Evolutionary conservation across 2,329 filamentous ascomycete genomes (phyloP).

Genomic region (Clonostachys chloroleuca): DNA sequence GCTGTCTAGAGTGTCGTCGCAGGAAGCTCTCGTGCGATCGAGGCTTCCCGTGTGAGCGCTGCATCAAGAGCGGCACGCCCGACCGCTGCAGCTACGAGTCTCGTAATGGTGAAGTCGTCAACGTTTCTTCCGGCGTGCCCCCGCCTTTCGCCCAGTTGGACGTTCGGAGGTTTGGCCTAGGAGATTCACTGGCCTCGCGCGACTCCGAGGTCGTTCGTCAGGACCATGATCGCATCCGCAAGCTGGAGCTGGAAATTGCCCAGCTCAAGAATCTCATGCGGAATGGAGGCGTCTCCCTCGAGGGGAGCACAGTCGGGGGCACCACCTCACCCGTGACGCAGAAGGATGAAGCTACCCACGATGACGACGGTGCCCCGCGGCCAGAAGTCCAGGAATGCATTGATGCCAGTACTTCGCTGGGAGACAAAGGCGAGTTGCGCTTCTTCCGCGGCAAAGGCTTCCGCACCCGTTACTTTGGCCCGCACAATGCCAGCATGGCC

Average conservation of each 20-base stretch:
- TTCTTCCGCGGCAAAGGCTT: conserved; percentile 57
- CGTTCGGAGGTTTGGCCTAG: conserved; percentile 27
- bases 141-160: conserved; percentile 36
- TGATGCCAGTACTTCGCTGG: conserved; percentile 28
- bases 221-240: conserved; percentile 54
- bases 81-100: conserved; percentile 58
- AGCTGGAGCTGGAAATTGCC: conserved; percentile 53
- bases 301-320: conserved; percentile 43
- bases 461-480: conserved; percentile 55
- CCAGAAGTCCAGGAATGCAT: conserved; percentile 31
- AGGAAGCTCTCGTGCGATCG: conserved; percentile 59
- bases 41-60: conserved; percentile 57
- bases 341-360: conserved; percentile 33
- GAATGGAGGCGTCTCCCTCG: conserved; percentile 27
- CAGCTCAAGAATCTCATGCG: conserved; percentile 49
- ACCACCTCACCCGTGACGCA: conserved; percentile 38
- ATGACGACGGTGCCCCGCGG: conserved; percentile 22
- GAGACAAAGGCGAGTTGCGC: conserved; percentile 47
- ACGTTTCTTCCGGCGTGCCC: conserved; percentile 38
- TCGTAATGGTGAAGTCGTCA: conserved; percentile 44
- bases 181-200: conserved; percentile 22
- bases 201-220: conserved; percentile 31
- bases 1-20: conserved; percentile 56
- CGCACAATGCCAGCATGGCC: conserved; percentile 56
- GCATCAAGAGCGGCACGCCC: conserved; percentile 57